Conservation (phyloP, 2,329 filamentous ascomycete species). For the Alternaria metachromatica region DNA sequence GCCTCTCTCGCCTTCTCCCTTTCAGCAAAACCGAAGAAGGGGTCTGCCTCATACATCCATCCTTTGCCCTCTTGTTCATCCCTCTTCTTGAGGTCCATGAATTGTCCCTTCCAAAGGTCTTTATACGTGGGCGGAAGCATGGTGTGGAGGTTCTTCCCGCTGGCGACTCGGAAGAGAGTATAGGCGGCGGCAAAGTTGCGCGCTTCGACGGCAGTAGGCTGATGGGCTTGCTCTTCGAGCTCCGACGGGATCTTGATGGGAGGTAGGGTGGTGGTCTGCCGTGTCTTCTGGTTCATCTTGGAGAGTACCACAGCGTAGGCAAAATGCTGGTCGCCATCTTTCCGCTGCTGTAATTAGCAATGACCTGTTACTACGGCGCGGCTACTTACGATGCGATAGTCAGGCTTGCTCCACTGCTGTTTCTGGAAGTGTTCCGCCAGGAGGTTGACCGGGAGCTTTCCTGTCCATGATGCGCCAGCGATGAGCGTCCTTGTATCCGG, state of each 20-base stretch:
- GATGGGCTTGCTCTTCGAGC: slow-evolving; percentile 76
- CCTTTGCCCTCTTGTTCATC: slow-evolving; percentile 77
- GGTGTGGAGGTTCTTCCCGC: slow-evolving; percentile 94
- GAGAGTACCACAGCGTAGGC: slow-evolving; percentile 78
- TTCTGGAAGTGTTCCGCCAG: slow-evolving; percentile 95
- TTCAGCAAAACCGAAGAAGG: slow-evolving; percentile 81
- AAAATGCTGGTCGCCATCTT: slow-evolving; percentile 78
- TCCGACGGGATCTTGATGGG: slow-evolving; percentile 81
- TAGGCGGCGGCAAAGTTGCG: slow-evolving; percentile 93
- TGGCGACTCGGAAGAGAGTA: slow-evolving; percentile 87
- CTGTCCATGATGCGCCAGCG: slow-evolving; percentile 94
- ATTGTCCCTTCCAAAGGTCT: slow-evolving; percentile 87
- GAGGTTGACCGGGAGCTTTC: slow-evolving; percentile 92
- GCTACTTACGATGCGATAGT: slow-evolving; percentile 75
- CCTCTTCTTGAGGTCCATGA: slow-evolving; percentile 79
- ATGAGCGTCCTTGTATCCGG: slow-evolving; percentile 77
- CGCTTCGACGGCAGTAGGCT: slow-evolving; percentile 85
- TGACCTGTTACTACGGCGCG: not conserved
- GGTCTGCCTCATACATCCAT: slow-evolving; percentile 96
- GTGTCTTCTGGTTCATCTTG: slow-evolving; percentile 78
- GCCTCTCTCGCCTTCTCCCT: slow-evolving; percentile 77
- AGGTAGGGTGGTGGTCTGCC: slow-evolving; percentile 75
- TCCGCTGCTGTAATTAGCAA: slow-evolving; percentile 56
- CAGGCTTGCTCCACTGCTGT: slow-evolving; percentile 92
- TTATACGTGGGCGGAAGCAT: slow-evolving; percentile 91